Base-by-base conservation (phyloP, 176 grass and related monocot genomes). In the Carex pumila region DNA sequence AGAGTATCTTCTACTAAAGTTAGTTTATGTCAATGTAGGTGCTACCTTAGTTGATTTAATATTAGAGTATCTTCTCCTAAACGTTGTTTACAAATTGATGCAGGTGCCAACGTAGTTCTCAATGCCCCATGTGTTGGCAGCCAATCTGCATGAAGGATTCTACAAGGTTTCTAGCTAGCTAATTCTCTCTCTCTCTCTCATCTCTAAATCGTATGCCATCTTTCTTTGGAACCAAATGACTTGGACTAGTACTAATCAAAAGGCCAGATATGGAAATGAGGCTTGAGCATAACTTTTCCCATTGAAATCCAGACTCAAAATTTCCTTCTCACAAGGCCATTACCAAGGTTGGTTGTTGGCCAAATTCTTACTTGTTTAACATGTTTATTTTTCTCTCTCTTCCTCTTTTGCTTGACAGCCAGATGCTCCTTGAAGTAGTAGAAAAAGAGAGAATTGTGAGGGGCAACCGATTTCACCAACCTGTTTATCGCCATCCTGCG, bases 71-170 rank as follows among this genome's bases (percentile, higher is more conserved):
- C 70, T 32, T 58, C 22, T 12, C 31, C 10, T n/a, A 81, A 86
- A 32, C 12, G 71, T 84, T 72, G 52, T 90, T 77, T 39, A 34
- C 83, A 3, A 18, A 65, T 61, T 22, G 45, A 56, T 45, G 41
- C 85, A 98, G 96, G 96, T 98, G 91, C 39, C 96, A 98, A 80
- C 89, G 96, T 85, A 98, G 96, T 87, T 93, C 93, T 29, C 96
- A 98, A 59, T 98, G 96, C 79, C 96, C 96, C 50, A 98, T 98
- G 93, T 98, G 96, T 66, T 98, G 96, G 89, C 93, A 92, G 56
- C 4, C 86, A 82, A 90, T 98, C 72, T 89, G 83, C 80, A 85
- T 98, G 93, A 94, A 95, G 77, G 96, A 98, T 88, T 83, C 85
- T 88, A 89, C 85, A 84, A 98, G 96, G 96, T 84, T 88, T 71